phyloP scores from a whole-genome alignment of 768 basidiomycete genomes.

The Hericium erinaceus region DNA sequence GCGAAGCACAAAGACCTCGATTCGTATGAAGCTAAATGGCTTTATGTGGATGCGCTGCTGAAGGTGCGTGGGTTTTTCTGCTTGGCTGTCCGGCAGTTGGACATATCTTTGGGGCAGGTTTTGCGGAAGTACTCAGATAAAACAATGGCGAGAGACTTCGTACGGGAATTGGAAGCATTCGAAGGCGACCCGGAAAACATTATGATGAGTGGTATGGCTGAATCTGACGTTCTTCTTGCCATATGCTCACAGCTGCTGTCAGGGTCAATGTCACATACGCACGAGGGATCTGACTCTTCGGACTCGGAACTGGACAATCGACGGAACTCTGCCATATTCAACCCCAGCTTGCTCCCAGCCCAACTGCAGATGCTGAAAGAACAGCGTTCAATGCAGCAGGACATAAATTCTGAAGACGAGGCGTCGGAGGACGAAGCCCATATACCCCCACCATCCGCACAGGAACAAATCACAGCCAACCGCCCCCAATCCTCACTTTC shows the following conservation, averaged over 20 bases:
- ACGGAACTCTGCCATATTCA: slow-evolving; percentile 13
- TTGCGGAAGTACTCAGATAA: slow-evolving; percentile 78
- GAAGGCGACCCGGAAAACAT: slow-evolving; percentile 58
- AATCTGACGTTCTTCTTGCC: background rate
- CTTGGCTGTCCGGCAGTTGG: background rate
- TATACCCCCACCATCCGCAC: slow-evolving; percentile 18
- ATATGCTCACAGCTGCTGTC: background rate
- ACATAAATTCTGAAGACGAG: slow-evolving; percentile 8
- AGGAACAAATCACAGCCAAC: slow-evolving; percentile 12
- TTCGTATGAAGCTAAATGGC: slow-evolving; percentile 72
- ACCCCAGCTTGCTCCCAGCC: slow-evolving; percentile 5
- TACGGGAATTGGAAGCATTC: slow-evolving; percentile 71
- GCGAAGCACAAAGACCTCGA: slow-evolving; percentile 83
- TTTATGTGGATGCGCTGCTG: slow-evolving; percentile 82
- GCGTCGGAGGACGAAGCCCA: slow-evolving; percentile 13
- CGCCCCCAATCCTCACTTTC: slow-evolving; percentile 76
- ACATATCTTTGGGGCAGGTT: slow-evolving; percentile 34
- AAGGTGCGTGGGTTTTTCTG: slow-evolving; percentile 42
- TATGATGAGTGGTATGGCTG: slow-evolving; percentile 50
- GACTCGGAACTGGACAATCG: slow-evolving; percentile 35
- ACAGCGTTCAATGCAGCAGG: background rate
- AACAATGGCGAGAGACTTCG: slow-evolving; percentile 64
- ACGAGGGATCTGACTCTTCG: slow-evolving; percentile 50
- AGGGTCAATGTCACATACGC: slow-evolving; percentile 15
- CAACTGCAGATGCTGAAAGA: background rate